phyloP scores from a whole-genome alignment of 495 filamentous ascomycete species.

The Aspergillus ostianus region DNA sequence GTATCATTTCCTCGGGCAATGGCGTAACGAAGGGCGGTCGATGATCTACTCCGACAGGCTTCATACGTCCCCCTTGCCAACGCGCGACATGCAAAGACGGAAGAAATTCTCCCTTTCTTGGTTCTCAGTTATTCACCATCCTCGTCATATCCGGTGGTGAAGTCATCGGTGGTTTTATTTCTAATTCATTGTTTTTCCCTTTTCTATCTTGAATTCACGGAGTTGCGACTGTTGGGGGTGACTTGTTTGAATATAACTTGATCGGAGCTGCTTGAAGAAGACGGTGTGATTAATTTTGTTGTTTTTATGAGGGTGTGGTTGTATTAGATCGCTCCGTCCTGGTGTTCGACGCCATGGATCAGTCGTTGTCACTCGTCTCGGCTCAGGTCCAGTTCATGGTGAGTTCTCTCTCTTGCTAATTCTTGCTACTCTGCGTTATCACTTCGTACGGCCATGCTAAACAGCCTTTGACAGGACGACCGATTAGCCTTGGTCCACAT shows the following conservation, averaged over 20 bases:
- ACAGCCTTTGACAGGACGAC: slow-evolving; percentile 64
- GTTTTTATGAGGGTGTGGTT: background rate
- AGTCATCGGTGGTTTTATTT: background rate
- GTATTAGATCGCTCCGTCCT: background rate
- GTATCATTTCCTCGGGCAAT: slow-evolving; percentile 20
- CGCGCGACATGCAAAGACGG: background rate
- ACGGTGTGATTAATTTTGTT: background rate
- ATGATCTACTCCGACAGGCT: slow-evolving; percentile 2
- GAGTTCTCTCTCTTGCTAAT: slow-evolving; percentile 22
- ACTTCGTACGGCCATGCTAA: slow-evolving; percentile 15
- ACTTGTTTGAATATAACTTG: no score
- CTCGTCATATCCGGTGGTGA: background rate
- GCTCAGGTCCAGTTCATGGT: slow-evolving; percentile 58
- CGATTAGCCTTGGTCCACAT: slow-evolving; percentile 88
- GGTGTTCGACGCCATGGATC: slow-evolving; percentile 37
- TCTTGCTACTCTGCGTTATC: background rate
- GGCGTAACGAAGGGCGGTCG: slow-evolving; percentile 20
- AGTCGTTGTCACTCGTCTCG: slow-evolving; percentile 49
- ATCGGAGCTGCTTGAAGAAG: background rate
- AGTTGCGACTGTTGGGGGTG: no score
- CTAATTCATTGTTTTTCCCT: background rate
- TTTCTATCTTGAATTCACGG: no score
- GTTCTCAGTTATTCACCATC: background rate
- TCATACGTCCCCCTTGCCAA: background rate
- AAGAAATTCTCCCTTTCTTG: slow-evolving; percentile 1